Conservation (phyloP, 2,329 filamentous ascomycete genomes). For the Hypoxylon sp. region DNA sequence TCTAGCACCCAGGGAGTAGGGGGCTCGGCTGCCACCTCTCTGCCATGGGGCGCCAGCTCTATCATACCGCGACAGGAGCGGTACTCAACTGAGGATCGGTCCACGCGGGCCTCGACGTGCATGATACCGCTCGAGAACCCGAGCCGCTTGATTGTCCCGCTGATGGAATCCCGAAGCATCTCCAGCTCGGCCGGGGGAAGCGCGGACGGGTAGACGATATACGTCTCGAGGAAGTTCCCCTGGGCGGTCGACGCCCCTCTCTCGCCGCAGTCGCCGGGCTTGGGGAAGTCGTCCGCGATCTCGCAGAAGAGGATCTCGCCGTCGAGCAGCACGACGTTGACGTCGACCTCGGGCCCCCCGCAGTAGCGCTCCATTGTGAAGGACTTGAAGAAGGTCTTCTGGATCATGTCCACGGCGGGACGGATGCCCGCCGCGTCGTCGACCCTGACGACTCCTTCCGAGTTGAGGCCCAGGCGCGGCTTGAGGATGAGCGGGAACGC, state of each 20-base stretch:
- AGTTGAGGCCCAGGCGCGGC: conserved; percentile 46
- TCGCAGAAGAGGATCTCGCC: conserved; percentile 47
- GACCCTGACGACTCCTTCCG: conserved; percentile 47
- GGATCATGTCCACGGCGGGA: conserved; percentile 33
- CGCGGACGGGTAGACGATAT: conserved; percentile 47
- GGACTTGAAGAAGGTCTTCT: conserved; percentile 36
- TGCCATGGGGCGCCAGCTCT: conserved; percentile 26
- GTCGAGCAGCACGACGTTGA: conserved; percentile 46
- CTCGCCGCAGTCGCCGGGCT: conserved; percentile 40
- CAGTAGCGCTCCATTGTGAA: conserved; percentile 47
- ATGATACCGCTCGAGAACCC: conserved; percentile 46
- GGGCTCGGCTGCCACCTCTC: conserved; percentile 1
- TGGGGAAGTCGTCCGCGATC: conserved; percentile 49
- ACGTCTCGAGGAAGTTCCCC: conserved; percentile 46
- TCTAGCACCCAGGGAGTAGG: conserved; percentile 46
- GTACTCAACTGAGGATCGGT: conserved; percentile 42
- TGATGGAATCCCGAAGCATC: conserved; percentile 36
- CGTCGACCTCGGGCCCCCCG: conserved; percentile 47
- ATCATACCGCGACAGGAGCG: conserved; percentile 21
- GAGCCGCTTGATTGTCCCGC: conserved; percentile 36
- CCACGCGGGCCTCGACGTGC: conserved; percentile 47
- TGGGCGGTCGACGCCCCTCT: conserved; percentile 18
- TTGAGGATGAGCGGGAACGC: conserved; percentile 48
- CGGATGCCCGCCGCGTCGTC: conserved; percentile 29
- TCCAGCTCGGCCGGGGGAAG: conserved; percentile 42